These are phyloP conservation scores for Trichoderma orchidacearum DNA, from an alignment of 495 filamentous ascomycete species.

Conservation along the genomic window DNA sequence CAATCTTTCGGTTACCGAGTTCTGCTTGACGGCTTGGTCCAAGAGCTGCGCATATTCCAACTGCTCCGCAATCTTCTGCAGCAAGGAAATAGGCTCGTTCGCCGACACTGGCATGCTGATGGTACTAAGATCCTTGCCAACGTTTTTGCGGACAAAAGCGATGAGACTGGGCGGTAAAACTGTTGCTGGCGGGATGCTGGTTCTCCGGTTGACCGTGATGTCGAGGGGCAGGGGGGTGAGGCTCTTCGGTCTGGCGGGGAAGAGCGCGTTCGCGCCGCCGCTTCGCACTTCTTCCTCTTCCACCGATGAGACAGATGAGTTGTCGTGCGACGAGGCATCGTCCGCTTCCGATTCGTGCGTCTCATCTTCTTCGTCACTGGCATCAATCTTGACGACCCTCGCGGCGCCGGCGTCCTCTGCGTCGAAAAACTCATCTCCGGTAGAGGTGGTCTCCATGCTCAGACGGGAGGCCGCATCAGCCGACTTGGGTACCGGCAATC, in stretches of 20 bases:
- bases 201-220: constrained; percentile 49
- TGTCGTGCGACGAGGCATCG: constrained; percentile 43
- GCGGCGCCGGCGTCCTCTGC: constrained; percentile 56
- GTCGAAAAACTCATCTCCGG: constrained; percentile 85
- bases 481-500: constrained; percentile 37
- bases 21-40: constrained; percentile 52
- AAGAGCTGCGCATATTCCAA: constrained; percentile 80
- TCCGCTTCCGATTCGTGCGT: constrained; percentile 31
- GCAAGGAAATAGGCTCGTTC: constrained; percentile 80
- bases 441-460: constrained; percentile 62
- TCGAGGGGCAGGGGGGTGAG: constrained; percentile 65
- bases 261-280: constrained; percentile 39
- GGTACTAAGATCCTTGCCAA: constrained; percentile 90
- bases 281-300: constrained; percentile 33
- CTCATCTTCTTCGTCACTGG: constrained; percentile 45
- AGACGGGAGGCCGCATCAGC: constrained; percentile 38
- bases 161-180: constrained; percentile 79
- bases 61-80: constrained; percentile 80
- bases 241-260: constrained; percentile 59
- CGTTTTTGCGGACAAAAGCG: constrained; percentile 90
- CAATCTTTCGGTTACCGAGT: constrained; percentile 51
- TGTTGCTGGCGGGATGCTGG: constrained; percentile 54
- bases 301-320: constrained; percentile 46
- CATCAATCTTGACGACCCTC: constrained; percentile 62
- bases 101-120: constrained; percentile 95